These are phyloP conservation scores for Macrocystidia cucumis DNA, from an alignment of 1,284 basidiomycete species.

Conservation along the genomic window DNA sequence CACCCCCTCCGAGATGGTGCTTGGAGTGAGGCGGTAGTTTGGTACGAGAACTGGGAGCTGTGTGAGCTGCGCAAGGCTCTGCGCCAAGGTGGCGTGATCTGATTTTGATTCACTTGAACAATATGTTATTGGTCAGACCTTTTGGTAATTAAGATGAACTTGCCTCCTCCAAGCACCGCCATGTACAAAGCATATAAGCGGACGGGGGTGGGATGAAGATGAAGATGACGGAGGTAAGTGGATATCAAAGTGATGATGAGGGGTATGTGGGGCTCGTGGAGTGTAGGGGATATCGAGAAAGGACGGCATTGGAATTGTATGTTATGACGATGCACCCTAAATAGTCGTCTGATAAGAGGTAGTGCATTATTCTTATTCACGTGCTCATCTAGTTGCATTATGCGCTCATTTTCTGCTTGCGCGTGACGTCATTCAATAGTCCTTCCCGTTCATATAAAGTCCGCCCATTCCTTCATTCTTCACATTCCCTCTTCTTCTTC, in stretches of 20 bases:
- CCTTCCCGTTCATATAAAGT: neutral
- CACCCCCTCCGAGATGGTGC: slow-evolving; percentile 22
- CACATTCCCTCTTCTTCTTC: slow-evolving; percentile 12
- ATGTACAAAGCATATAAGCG: slow-evolving; percentile 58
- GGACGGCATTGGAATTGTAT: slow-evolving; percentile 7
- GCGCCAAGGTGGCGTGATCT: slow-evolving; percentile 47
- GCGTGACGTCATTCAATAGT: too few relatives aligned
- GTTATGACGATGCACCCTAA: neutral
- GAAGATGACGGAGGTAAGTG: slow-evolving; percentile 37
- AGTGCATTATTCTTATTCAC: too few relatives aligned
- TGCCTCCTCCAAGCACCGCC: slow-evolving; percentile 77
- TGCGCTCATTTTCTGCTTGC: too few relatives aligned
- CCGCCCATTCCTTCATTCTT: neutral
- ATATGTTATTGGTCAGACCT: slow-evolving; percentile 5
- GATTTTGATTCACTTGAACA: slow-evolving; percentile 61
- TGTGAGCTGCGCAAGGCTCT: slow-evolving; percentile 38
- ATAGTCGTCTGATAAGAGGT: too few relatives aligned
- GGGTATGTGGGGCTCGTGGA: slow-evolving; percentile 25
- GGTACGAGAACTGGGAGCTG: slow-evolving; percentile 55
- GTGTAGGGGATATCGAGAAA: slow-evolving; percentile 37
- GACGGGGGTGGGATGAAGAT: slow-evolving; percentile 9
- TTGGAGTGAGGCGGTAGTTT: slow-evolving; percentile 65
- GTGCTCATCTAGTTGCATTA: too few relatives aligned
- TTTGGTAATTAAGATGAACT: slow-evolving; percentile 18
- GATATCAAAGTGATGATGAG: slow-evolving; percentile 39